Percentiles rank a stretch among this genome's conserved stretches.
Conservation (phyloP, 164 flowering plant species). For the Nymphaea colorata region DNA sequence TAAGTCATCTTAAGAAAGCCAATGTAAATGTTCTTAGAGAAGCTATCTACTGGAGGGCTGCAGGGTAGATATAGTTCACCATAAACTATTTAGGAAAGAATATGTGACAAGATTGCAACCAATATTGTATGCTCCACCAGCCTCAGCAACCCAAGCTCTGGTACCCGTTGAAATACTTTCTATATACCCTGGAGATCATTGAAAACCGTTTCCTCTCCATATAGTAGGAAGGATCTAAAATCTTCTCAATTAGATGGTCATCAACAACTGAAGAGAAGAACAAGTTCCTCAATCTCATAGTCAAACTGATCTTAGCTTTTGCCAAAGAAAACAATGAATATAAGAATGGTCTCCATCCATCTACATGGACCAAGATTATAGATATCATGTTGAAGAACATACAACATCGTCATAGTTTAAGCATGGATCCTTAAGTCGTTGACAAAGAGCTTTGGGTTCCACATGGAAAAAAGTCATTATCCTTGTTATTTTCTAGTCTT, state of each 20-base stretch:
- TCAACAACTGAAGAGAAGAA: constrained; percentile 42
- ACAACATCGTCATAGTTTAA: too few species aligned
- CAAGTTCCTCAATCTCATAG: neutral
- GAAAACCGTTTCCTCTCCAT: constrained; percentile 42
- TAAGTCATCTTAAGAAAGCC: neutral
- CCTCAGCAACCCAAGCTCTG: constrained; percentile 90
- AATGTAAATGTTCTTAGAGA: too few species aligned
- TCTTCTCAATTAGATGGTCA: constrained; percentile 53
- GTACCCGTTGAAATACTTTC: constrained; percentile 32
- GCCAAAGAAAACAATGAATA: too few species aligned
- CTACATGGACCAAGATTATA: constrained; percentile 79
- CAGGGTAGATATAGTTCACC: constrained; percentile 27
- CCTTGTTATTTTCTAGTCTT: too few species aligned
- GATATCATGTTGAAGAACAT: constrained; percentile 58
- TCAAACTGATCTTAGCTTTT: neutral
- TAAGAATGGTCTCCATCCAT: neutral
- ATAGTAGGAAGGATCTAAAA: constrained; percentile 71
- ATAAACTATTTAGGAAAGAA: constrained; percentile 79
- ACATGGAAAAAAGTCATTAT: too few species aligned
- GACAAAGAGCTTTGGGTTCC: too few species aligned
- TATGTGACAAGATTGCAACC: constrained; percentile 68
- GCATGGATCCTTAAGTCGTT: too few species aligned
- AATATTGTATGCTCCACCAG: constrained; percentile 93
- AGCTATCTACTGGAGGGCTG: neutral
- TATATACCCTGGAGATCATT: constrained; percentile 29